Percentiles rank a stretch among this genome's conserved stretches.
phyloP scores from a whole-genome alignment of 2,329 filamentous ascomycete species.

The Fusarium sp. region DNA sequence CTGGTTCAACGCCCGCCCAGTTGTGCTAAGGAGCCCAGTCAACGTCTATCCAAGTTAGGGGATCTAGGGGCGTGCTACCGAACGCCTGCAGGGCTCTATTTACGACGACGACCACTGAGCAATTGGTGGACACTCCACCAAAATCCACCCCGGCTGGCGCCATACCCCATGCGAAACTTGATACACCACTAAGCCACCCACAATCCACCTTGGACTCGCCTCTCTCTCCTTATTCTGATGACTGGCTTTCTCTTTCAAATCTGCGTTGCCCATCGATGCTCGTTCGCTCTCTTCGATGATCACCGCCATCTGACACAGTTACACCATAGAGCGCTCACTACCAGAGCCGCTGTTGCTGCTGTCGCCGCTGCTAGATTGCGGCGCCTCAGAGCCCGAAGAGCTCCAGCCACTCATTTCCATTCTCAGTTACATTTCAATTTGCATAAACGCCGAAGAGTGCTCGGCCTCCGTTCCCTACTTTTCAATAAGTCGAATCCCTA shows the following conservation, averaged over 20 bases:
- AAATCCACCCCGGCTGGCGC: slow-evolving; percentile 37
- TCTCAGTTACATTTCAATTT: slow-evolving; percentile 29
- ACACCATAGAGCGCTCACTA: slow-evolving; percentile 54
- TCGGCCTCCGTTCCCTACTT: slow-evolving; percentile 46
- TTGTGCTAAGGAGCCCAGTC: slow-evolving; percentile 2
- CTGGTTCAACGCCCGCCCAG: slow-evolving; percentile 8
- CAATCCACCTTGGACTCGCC: slow-evolving; percentile 34
- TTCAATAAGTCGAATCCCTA: slow-evolving; percentile 40
- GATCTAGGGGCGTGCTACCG: slow-evolving; percentile 35
- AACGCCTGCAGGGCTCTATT: slow-evolving; percentile 38
- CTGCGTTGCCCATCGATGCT: slow-evolving; percentile 58
- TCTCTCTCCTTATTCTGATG: slow-evolving; percentile 53
- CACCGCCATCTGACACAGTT: slow-evolving; percentile 52
- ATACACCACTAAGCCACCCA: slow-evolving; percentile 29
- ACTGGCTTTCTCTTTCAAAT: slow-evolving; percentile 58
- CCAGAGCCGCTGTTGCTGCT: slow-evolving; percentile 54
- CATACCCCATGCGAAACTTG: slow-evolving; percentile 42
- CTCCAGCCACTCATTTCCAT: slow-evolving; percentile 48
- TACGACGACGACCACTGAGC: slow-evolving; percentile 27
- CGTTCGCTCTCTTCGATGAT: slow-evolving; percentile 57
- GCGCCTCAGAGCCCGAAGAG: slow-evolving; percentile 50
- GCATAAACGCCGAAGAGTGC: slow-evolving; percentile 47
- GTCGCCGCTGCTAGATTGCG: slow-evolving; percentile 53
- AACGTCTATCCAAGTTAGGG: slow-evolving; percentile 28
- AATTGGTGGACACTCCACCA: slow-evolving; percentile 24